Base-by-base conservation (phyloP, 768 basidiomycete species). In the Rhizopogon sp. region DNA sequence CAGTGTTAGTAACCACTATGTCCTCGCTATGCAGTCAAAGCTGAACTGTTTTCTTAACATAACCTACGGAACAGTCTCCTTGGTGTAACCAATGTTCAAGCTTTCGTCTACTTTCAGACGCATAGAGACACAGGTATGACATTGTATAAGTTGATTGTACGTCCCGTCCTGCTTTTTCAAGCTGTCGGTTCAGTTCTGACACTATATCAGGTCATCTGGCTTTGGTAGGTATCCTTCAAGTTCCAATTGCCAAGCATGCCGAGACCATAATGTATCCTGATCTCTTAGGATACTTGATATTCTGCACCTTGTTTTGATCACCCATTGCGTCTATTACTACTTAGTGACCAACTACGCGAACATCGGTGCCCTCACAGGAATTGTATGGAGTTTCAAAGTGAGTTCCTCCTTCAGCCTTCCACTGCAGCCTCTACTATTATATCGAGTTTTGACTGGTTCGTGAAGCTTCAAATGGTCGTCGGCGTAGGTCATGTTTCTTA, bases 301-400 rank as follows among this genome's bases (percentile, higher is more conserved):
- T 10, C 54, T 73, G 16, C 72, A 74, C 42, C 58, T 74, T 28
- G 66, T 62, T 0, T 62, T 75, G n/a, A 59, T 73, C 28, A 66
- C 69, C 2, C 71, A 74, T 51, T 62, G 61, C 22, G 28, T 74
- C 10, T 74, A 76, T 58, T 67, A 62, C 55, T 75, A 74, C 61
- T 54, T 71, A 37, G 65, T 76, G 43, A 63, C 60, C 9, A 73
- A 69, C 50, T 72, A 66, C 47, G 62, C 52, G 33, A 69, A 71
- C 56, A 66, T 69, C 1, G 1, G 50, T 9, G 62, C 62, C 22
- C 52, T 74, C 31, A 50, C 64, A 7, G 61, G 51, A 7, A 65
- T 72, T 3, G 70, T 63, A 25, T 72, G 72, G 74, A 22, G 37
- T n/a, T 35, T 53, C 25, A 40, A 52, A 31, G 51, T 44, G 13